These are phyloP conservation scores for Vigna radiata DNA, from an alignment of 306 rosid genomes.

Conservation along the genomic window DNA sequence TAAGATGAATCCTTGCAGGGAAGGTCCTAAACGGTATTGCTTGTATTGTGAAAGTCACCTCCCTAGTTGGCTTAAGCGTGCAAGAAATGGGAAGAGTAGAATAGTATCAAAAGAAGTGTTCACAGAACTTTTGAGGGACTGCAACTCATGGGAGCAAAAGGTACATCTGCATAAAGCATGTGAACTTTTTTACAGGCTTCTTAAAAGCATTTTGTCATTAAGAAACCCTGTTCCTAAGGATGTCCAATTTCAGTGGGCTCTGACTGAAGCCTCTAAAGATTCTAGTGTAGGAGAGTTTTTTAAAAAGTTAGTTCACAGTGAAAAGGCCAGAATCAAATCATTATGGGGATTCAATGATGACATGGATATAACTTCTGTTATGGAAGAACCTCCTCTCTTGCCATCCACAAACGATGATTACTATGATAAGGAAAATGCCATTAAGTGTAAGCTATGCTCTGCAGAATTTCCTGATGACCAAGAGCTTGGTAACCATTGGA, in stretches of 20 bases:
- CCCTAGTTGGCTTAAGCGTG: conserved; percentile 99
- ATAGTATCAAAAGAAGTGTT: conserved; percentile 93
- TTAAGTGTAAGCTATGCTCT: conserved; percentile 83
- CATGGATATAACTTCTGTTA: conserved; percentile 54
- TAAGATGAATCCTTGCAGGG: conserved; percentile 71
- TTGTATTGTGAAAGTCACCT: conserved; percentile 91
- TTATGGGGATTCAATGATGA: conserved; percentile 84
- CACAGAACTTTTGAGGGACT: conserved; percentile 80
- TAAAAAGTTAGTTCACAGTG: conserved; percentile 72
- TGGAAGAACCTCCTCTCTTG: conserved; percentile 66
- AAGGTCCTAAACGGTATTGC: conserved; percentile 78
- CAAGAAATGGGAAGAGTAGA: conserved; percentile 97
- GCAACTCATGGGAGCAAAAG: conserved; percentile 71
- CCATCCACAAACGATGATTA: conserved; percentile 53
- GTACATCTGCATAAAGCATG: conserved; percentile 84
- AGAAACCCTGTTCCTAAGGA: conserved; percentile 95
- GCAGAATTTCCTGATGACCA: conserved; percentile 74
- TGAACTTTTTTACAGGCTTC: conserved; percentile 93
- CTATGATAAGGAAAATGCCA: conserved; percentile 57
- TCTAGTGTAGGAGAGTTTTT: conserved; percentile 68
- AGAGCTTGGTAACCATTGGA: conserved; percentile 89
- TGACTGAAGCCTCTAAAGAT: conserved; percentile 89
- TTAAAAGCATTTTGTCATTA: conserved; percentile 88
- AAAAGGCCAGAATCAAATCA: conserved; percentile 73
- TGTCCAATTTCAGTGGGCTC: conserved; percentile 97